Base-by-base conservation (phyloP, 1,284 basidiomycete genomes). In the Ustilago tritici region DNA sequence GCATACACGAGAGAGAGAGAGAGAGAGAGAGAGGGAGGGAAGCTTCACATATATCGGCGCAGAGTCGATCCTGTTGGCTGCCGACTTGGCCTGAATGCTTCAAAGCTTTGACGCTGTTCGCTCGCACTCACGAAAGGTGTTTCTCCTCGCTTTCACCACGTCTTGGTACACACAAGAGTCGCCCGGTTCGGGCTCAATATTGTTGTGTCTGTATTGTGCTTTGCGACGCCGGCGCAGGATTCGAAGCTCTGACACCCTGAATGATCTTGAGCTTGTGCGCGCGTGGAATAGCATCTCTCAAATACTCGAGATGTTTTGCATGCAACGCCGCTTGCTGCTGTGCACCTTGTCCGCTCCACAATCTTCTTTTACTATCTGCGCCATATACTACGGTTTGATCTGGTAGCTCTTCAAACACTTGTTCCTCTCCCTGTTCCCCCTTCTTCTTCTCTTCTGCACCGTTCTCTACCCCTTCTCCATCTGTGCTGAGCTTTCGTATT, bases 381-480 rank as follows among this genome's bases (percentile, higher is more conserved):
- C 94, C 95, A 82, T 93, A 95, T 3, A 96, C 89, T 6, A 93
- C 92, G 0, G 94, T 95, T 81, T 92, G 93, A 65, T 94, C 92
- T n/a, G 92, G 91, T 17, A 98, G 88, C 1, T 89, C 87, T 84
- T 96, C 83, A 19, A 55, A 63, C 5, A 65, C 57, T 28, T 64
- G 46, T 4, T 35, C 59, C 5, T 46, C 32, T 53, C 10, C 41
- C 43, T n/a, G 28, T 15, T 23, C 31, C 12, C 23, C 14, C 28
- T 31, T 14, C 4, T 34, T 53, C 10, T 17, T 31, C 38, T 32
- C 41, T 28, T 34, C 11, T 19, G 12, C 36, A 19, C 23, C 23
- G 3, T 17, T 32, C 38, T 32, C 41, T 28, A 23, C 11, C 17
- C 9, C 36, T n/a, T 8, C 40, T 32, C 43, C 17, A 10, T 17